These are phyloP conservation scores for Thermothelomyces thermophilus DNA, from an alignment of 2,329 filamentous ascomycete genomes.

Conservation along the genomic window DNA sequence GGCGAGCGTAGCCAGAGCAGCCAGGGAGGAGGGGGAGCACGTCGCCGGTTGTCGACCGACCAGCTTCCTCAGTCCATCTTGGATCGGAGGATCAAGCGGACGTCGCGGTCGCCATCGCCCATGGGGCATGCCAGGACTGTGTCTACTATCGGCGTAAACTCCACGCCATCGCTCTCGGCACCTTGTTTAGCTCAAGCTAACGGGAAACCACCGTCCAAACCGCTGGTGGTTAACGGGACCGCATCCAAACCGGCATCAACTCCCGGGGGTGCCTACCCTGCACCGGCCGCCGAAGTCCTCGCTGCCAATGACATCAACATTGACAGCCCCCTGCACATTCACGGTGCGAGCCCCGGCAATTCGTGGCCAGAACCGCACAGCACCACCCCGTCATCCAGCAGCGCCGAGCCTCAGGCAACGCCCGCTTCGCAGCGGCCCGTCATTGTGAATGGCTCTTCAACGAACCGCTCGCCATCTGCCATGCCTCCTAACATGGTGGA, in stretches of 20 bases:
- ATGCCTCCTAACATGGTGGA: constrained; percentile 17
- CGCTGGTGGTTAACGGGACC: constrained; percentile 39
- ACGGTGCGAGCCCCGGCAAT: constrained; percentile 26
- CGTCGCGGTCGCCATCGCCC: constrained; percentile 51
- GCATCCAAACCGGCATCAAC: constrained; percentile 27
- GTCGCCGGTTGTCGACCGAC: constrained; percentile 46
- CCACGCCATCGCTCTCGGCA: constrained; percentile 35
- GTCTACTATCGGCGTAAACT: constrained; percentile 36
- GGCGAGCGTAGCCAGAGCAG: constrained; percentile 40
- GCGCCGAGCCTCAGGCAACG: constrained; percentile 25
- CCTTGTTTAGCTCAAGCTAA: constrained; percentile 34
- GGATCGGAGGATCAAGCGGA: constrained; percentile 46
- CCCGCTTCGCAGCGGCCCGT: constrained; percentile 39
- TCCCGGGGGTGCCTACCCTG: constrained; percentile 26
- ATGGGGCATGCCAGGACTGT: constrained; percentile 43
- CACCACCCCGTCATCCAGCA: constrained; percentile 19
- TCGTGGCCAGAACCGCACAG: constrained; percentile 22
- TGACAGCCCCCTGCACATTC: constrained; percentile 35
- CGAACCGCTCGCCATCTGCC: constrained; percentile 18
- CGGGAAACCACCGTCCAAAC: constrained; percentile 30
- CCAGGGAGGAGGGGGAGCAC: constrained; percentile 27
- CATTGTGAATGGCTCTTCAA: constrained; percentile 40
- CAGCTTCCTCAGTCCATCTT: constrained; percentile 48
- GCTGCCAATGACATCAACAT: constrained; percentile 28
- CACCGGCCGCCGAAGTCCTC: constrained; percentile 24